These are phyloP conservation scores for Barbatosphaeria neglecta DNA, from an alignment of 495 filamentous ascomycete genomes.

Conservation along the genomic window DNA sequence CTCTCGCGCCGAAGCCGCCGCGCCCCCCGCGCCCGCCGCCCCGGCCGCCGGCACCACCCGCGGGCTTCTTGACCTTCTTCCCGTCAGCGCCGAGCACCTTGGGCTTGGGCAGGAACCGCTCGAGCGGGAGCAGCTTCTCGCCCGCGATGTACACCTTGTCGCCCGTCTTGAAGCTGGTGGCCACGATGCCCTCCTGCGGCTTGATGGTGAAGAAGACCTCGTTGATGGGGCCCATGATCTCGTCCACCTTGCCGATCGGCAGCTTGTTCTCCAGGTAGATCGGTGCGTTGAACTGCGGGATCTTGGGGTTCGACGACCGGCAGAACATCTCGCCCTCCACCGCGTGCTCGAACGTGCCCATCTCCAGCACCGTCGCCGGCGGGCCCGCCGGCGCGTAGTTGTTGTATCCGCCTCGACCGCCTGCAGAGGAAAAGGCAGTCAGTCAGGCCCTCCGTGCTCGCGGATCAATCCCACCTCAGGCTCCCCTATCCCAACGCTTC, in stretches of 20 bases:
- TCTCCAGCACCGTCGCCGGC: conserved; percentile 48
- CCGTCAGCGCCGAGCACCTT: conserved; percentile 61
- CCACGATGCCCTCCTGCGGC: conserved; percentile 87
- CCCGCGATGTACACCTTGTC: conserved; percentile 94
- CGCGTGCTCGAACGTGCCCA: conserved; percentile 86
- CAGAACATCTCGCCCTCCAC: conserved; percentile 96
- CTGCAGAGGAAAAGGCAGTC: neutral
- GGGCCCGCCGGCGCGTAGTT: conserved; percentile 23
- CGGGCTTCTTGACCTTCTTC: conserved; percentile 43
- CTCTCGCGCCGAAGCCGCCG: conserved; percentile 23
- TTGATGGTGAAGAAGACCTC: conserved; percentile 98
- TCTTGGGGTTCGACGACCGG: conserved; percentile 84
- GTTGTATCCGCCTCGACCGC: neutral
- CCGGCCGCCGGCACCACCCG: conserved; percentile 27
- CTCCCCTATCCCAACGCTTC: neutral
- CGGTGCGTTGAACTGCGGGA: conserved; percentile 97
- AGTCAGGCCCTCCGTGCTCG: neutral
- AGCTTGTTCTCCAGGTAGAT: conserved; percentile 99
- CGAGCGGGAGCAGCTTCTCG: conserved; percentile 88
- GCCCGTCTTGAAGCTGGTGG: conserved; percentile 83
- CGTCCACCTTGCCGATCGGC: conserved; percentile 81
- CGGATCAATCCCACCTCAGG: too few species aligned
- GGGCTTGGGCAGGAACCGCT: conserved; percentile 92
- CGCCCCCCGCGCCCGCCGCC: conserved; percentile 17
- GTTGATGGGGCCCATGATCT: conserved; percentile 90